Conservation (phyloP, 2,329 filamentous ascomycete genomes). For the Colletotrichum gloeosporioides region DNA sequence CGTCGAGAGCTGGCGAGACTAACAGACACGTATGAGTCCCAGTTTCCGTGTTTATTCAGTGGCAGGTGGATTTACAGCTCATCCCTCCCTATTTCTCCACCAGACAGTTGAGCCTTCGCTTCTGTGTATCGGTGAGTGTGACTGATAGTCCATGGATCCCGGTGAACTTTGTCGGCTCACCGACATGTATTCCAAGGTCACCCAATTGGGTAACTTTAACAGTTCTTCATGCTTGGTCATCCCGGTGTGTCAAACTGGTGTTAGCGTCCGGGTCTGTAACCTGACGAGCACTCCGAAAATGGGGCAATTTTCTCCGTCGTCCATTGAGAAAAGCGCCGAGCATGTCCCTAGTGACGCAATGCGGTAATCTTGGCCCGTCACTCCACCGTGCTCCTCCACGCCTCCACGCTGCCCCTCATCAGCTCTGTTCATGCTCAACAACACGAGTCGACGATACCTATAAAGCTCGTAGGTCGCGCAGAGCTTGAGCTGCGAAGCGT, state of each 20-base stretch:
- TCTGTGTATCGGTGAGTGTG: neutral
- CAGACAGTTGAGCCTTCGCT: neutral
- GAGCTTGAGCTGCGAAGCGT: neutral
- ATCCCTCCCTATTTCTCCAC: neutral
- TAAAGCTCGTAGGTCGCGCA: neutral
- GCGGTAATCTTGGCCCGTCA: constrained; percentile 5
- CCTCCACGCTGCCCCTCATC: constrained; percentile 12
- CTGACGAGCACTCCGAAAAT: neutral
- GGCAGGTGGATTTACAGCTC: neutral
- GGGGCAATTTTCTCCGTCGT: constrained; percentile 10
- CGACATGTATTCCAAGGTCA: neutral
- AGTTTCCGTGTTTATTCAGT: neutral
- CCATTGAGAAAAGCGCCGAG: constrained; percentile 21
- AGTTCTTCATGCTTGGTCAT: neutral
- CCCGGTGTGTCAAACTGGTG: neutral
- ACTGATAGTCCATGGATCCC: neutral
- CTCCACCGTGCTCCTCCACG: constrained; percentile 6
- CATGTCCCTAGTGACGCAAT: constrained; percentile 16
- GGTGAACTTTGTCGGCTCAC: neutral
- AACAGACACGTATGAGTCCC: neutral
- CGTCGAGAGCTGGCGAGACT: neutral
- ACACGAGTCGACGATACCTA: neutral
- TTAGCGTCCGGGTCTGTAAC: neutral
- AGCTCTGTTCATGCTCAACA: neutral
- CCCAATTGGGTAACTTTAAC: constrained; percentile 11